Conservation (phyloP, 106 monocot genomes). For the Dendrobium catenatum region DNA sequence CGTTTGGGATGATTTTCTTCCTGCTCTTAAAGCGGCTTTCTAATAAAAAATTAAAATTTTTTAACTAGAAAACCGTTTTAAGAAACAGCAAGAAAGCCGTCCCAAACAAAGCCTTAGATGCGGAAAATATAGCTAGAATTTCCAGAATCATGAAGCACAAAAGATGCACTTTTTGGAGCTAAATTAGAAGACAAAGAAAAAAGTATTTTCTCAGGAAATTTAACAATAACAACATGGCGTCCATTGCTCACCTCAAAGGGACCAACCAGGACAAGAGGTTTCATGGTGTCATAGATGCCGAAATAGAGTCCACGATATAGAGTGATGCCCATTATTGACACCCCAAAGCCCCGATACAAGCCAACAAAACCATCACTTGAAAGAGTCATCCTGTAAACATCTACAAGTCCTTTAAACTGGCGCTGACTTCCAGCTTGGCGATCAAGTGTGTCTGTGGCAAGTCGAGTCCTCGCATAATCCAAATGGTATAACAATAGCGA, state of each 20-base stretch:
- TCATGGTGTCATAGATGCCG: constrained; percentile 87
- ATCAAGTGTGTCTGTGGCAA: constrained; percentile 82
- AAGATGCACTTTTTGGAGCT: not conserved
- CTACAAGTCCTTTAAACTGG: constrained; percentile 66
- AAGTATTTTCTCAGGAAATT: not conserved
- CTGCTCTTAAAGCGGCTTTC: no score
- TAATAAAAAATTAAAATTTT: no score
- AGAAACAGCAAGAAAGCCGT: no score
- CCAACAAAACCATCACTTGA: constrained; percentile 76
- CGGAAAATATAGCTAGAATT: not conserved
- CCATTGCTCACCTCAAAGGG: constrained; percentile 55
- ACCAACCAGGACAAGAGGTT: constrained; percentile 77
- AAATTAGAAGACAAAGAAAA: not conserved
- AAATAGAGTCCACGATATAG: constrained; percentile 91
- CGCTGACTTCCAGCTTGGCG: constrained; percentile 30
- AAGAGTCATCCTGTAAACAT: constrained; percentile 86
- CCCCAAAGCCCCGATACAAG: constrained; percentile 83
- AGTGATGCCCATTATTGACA: constrained; percentile 85
- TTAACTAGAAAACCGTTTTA: no score
- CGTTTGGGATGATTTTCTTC: no score
- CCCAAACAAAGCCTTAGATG: not conserved
- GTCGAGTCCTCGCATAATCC: constrained; percentile 80
- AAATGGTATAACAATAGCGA: constrained; percentile 83
- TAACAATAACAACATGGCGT: not conserved
- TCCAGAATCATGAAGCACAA: not conserved